Base-by-base conservation (phyloP, 1,284 basidiomycete species). In the Ustilago loliicola region DNA sequence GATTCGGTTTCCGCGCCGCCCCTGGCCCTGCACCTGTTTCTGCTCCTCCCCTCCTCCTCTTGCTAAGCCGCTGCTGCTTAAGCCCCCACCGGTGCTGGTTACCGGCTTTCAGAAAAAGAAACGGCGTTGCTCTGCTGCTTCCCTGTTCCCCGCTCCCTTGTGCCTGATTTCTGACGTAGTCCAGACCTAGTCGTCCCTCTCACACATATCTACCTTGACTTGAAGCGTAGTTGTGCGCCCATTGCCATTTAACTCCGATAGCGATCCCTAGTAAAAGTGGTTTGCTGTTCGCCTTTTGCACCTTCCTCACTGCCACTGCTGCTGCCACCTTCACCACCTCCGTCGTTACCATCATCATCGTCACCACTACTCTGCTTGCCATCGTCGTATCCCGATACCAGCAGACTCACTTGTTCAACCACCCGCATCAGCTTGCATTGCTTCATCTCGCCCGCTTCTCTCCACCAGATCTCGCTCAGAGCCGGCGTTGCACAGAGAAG, bases 31-130 rank as follows among this genome's bases (percentile, higher is more conserved):
- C 25, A 25, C 15, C 25, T 27, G 11, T n/a, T 1, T 30, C 50
- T 21, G 10, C 51, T 34, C n/a, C 17, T 21, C 34, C 8, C 34
- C 36, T 29, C 34, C 15, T 17, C 21, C 32, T 55, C 53, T 5
- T 32, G 30, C 29, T n/a, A 30, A 30, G 8, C 25, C 30, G 29
- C 40, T 17, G 8, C 48, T 50, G 25, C 17, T 21, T 8, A 45
- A 21, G n/a, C 8, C 42, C 34, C 42, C 10, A 57, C 55, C 55
- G 55, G 40, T 57, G 55, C 55, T 57, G 55, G 40, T 45, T 40
- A 21, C 55, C 55, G 55, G 29, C 55, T 57, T 57, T 57, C 40
- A 13, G 17, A 27, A 7, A 27, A 29, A 27, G 21, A 42, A 21
- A 57, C 3, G 17, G 29, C 36, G 45, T 48, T 42, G 38, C 25